These are phyloP conservation scores for Claviceps monticola DNA, from an alignment of 2,329 filamentous ascomycete species.

Conservation along the genomic window DNA sequence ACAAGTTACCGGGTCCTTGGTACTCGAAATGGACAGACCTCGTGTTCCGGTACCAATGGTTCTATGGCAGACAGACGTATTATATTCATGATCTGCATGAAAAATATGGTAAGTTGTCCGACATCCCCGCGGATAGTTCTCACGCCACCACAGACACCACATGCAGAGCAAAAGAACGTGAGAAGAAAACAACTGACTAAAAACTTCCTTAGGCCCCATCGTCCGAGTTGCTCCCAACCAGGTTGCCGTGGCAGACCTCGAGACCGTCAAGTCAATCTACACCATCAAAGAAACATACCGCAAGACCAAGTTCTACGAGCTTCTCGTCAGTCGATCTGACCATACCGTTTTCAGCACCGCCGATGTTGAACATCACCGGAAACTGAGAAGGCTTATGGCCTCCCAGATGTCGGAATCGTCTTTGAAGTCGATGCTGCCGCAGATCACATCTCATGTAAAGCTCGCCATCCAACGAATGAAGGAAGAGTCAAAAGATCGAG, in stretches of 20 bases:
- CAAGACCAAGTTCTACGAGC: conserved; percentile 13
- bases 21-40: conserved; percentile 11
- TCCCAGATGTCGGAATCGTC: conserved; percentile 24
- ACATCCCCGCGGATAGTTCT: too few species aligned
- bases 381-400: conserved; percentile 27
- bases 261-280: conserved; percentile 19
- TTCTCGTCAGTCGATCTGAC: conserved; percentile 8
- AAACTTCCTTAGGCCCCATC: conserved; percentile 9
- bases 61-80: conserved; percentile 6
- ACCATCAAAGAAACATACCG: conserved; percentile 12
- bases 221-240: conserved; percentile 14
- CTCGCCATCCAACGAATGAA: conserved; percentile 29
- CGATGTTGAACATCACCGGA: conserved; percentile 24
- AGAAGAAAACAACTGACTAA: not conserved
- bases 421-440: conserved; percentile 16
- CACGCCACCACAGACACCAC: too few species aligned
- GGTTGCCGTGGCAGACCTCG: conserved; percentile 12
- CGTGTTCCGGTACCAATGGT: conserved; percentile 8
- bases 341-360: conserved; percentile 24
- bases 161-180: too few species aligned
- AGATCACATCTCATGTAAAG: conserved; percentile 23
- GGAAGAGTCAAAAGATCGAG: conserved; percentile 23
- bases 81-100: conserved; percentile 13
- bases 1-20: conserved; percentile 14
- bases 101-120: conserved; percentile 10